phyloP scores from a whole-genome alignment of 2,329 filamentous ascomycete species.

The Arthrobotrys musiformis region DNA sequence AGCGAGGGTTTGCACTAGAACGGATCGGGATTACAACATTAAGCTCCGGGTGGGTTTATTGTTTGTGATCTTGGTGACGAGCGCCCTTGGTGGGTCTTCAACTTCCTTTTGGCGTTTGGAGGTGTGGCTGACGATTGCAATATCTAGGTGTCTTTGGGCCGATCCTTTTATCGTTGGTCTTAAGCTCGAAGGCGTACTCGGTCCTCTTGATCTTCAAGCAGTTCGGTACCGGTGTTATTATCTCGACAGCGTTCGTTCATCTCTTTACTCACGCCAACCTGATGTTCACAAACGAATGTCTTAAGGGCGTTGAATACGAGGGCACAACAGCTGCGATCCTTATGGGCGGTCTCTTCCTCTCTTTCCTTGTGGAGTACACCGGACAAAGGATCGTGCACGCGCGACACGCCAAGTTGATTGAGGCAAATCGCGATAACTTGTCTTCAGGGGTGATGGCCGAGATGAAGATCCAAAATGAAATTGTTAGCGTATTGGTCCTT shows the following conservation, averaged over 20 bases:
- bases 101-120: background rate
- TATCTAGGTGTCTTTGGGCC: constrained; percentile 70
- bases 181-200: constrained; percentile 23
- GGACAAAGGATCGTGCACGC: constrained; percentile 45
- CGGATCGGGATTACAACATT: constrained; percentile 73
- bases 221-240: constrained; percentile 78
- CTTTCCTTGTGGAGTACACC: constrained; percentile 75
- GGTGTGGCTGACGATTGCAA: background rate
- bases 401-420: constrained; percentile 37
- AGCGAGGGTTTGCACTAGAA: constrained; percentile 60
- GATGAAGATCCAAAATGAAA: constrained; percentile 44
- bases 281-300: constrained; percentile 77
- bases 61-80: constrained; percentile 77
- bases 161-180: constrained; percentile 69
- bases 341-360: constrained; percentile 78
- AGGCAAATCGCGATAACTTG: constrained; percentile 29
- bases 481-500: constrained; percentile 67
- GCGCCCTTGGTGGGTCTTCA: constrained; percentile 68
- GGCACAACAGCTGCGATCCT: constrained; percentile 75
- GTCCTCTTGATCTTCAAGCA: constrained; percentile 75
- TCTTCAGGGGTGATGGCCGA: constrained; percentile 23
- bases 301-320: constrained; percentile 75
- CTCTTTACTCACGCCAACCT: constrained; percentile 77
- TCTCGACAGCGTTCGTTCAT: constrained; percentile 77
- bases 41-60: constrained; percentile 75